These are phyloP conservation scores for Wallacemonas sp. DNA, from an alignment of 208 protist genomes.

Conservation along the genomic window DNA sequence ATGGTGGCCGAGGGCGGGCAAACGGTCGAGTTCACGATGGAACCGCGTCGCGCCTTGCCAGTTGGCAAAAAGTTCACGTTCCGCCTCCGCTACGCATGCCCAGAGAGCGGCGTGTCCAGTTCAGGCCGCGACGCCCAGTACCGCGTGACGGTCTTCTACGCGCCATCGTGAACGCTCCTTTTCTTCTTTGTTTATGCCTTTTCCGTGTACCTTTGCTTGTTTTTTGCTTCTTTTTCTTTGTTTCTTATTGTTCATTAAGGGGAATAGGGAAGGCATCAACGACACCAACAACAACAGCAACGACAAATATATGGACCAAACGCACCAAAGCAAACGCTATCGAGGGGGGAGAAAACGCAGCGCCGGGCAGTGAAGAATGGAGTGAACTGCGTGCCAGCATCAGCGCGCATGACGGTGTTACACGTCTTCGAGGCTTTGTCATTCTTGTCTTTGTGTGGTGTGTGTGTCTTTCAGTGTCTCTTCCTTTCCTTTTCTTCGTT, in stretches of 20 bases:
- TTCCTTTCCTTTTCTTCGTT: conserved; percentile 10
- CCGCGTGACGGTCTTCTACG: conserved; percentile 11
- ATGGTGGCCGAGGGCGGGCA: neutral
- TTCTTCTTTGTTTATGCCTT: conserved; percentile 6
- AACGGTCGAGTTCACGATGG: neutral
- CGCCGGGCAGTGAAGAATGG: too few species aligned
- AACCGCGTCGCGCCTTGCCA: neutral
- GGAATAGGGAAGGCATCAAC: too few species aligned
- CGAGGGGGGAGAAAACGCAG: too few species aligned
- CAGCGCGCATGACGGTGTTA: too few species aligned
- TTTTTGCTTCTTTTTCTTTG: conserved; percentile 7
- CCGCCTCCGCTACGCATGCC: neutral
- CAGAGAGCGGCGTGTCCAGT: neutral
- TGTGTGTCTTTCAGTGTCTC: neutral
- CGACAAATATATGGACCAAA: too few species aligned
- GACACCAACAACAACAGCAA: too few species aligned
- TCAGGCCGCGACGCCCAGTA: neutral
- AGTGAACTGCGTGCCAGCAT: too few species aligned
- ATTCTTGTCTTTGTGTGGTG: neutral
- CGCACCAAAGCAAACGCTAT: too few species aligned
- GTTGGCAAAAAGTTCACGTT: neutral
- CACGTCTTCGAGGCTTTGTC: too few species aligned
- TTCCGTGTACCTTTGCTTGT: conserved; percentile 1
- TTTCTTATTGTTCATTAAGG: conserved; percentile 2
- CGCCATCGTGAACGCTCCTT: neutral